Evolutionary conservation across 768 basidiomycete species (phyloP).

Genomic region (Kwoniella pini): DNA sequence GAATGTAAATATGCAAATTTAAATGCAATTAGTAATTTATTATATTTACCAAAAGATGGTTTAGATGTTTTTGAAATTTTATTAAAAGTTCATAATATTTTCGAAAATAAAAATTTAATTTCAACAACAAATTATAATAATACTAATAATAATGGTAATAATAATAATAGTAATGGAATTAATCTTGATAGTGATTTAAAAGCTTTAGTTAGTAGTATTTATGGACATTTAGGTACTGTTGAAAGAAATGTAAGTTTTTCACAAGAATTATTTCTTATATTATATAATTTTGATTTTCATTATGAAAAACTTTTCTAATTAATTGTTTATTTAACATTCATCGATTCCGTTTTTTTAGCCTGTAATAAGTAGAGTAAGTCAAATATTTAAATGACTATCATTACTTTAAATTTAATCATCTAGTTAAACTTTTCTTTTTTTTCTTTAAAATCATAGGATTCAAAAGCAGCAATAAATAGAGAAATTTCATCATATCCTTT

Average conservation of each 20-base stretch:
- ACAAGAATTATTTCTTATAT: too few relatives aligned
- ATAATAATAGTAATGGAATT: background rate
- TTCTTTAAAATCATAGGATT: too few relatives aligned
- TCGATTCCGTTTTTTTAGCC: slow-evolving; percentile 23
- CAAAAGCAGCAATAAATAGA: slow-evolving; percentile 46
- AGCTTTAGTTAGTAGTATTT: slow-evolving; percentile 39
- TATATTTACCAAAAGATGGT: slow-evolving; percentile 36
- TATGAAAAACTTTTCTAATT: too few relatives aligned
- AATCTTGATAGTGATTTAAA: slow-evolving; percentile 40
- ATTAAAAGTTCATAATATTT: slow-evolving; percentile 39
- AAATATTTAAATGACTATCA: too few relatives aligned
- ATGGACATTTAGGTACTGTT: slow-evolving; percentile 47
- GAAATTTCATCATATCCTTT: slow-evolving; percentile 34
- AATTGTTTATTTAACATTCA: background rate
- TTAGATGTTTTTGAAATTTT: slow-evolving; percentile 41
- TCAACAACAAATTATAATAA: too few relatives aligned
- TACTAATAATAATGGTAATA: background rate
- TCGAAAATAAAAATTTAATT: slow-evolving; percentile 19
- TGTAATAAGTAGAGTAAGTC: slow-evolving; percentile 44
- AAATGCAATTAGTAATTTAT: slow-evolving; percentile 40
- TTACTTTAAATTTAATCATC: too few relatives aligned
- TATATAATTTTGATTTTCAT: too few relatives aligned
- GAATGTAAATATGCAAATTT: slow-evolving; percentile 46
- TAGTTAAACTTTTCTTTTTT: too few relatives aligned
- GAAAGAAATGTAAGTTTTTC: slow-evolving; percentile 45